Evolutionary conservation across 2,329 filamentous ascomycete species (phyloP), one percentile per base, ranked within the genome.

Genomic region (Emericellopsis cladophorae): DNA sequence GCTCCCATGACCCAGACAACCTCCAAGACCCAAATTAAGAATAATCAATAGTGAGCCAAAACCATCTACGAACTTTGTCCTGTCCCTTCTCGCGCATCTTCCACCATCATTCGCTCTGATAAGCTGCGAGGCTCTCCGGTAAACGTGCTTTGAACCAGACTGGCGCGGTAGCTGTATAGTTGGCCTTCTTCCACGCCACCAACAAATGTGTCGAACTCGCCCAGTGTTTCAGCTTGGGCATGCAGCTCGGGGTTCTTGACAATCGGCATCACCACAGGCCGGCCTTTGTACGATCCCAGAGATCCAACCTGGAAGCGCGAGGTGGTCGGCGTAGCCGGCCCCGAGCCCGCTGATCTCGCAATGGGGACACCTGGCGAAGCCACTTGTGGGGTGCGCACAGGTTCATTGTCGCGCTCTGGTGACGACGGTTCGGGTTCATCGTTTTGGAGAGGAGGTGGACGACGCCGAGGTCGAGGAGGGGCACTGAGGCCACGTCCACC

Each of bases 251-350:
- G 61, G 38, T 70, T 63, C 37, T 62, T 64, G 36, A 76, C 64
- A 12, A 75, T 60, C 2, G 68, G 65, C 58, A 75, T 71, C 31
- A 64, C 60, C 37, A 77, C 66, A 12, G 71, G 63, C 16, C 63
- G 63, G 35, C 72, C 72, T 49, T 66, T 72, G 48, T 72, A 74
- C n/a, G 71, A 75, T 3, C 71, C 71, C 12, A 70, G 53, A 7
- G 67, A 68, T 15, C 62, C 61, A 18, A 59, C 52, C 35, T 60
- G 53, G 40, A 59, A 59, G 36, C 56, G 59, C 37, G 59, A 48
- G 5, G 48, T 48, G 4, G 59, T 53, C 10, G 58, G 52, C n/a
- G 54, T 53, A 38, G 58, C 49, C 34, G 51, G 54, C 22, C 45
- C 54, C 31, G 45, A 48, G 21, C 23, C 40, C 21, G 46, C 43